Evolutionary conservation across 345 rosid genomes (phyloP).

Genomic region (Populus alba): DNA sequence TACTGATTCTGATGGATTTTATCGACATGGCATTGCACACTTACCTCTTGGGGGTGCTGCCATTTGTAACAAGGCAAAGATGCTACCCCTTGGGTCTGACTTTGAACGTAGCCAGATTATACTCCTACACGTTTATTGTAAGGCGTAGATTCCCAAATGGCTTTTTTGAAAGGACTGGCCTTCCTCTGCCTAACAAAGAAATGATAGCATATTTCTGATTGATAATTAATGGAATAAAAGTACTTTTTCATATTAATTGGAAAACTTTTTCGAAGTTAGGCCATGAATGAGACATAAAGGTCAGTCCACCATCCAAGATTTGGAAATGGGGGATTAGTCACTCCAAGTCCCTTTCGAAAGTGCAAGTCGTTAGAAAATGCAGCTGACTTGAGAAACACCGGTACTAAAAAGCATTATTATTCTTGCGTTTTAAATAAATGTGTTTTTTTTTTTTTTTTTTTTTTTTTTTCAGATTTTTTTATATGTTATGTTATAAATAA

Average conservation of each 20-base stretch:
- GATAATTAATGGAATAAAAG: neutral
- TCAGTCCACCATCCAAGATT: neutral
- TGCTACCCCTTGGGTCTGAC: neutral
- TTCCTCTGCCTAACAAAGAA: neutral
- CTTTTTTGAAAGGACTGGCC: neutral
- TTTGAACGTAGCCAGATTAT: neutral
- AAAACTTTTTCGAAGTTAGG: constrained; percentile 19
- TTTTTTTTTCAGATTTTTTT: too few species aligned
- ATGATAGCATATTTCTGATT: neutral
- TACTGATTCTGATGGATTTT: too few species aligned
- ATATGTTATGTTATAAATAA: too few species aligned
- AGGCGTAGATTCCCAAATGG: neutral
- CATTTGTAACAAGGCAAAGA: neutral
- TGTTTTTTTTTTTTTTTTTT: too few species aligned
- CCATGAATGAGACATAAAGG: constrained; percentile 14
- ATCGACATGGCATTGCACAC: neutral
- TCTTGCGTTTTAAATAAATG: too few species aligned
- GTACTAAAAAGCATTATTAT: too few species aligned
- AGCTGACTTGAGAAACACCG: neutral
- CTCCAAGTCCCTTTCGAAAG: neutral
- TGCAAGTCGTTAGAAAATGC: neutral
- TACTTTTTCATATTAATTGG: neutral
- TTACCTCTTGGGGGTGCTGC: neutral
- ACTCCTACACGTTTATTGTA: neutral
- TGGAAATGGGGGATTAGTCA: neutral